A percentile compares a stretch with the other conserved stretches of the same genome.
Conservation (phyloP, 495 filamentous ascomycete genomes). For the Parathielavia hyrcaniae region DNA sequence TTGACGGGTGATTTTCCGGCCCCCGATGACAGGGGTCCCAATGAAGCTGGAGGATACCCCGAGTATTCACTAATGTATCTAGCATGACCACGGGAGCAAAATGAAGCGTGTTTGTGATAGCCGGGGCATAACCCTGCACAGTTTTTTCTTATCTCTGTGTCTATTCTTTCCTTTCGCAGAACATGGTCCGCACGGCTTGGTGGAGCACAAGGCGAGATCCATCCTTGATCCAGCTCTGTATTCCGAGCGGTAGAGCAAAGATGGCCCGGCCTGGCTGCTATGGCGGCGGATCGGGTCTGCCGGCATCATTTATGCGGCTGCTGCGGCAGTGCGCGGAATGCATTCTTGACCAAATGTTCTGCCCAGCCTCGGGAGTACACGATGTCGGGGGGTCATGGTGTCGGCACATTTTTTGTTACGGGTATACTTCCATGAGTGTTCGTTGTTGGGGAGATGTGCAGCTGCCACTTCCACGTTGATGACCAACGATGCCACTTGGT, state of each 20-base stretch:
- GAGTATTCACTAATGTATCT: conserved; percentile 10
- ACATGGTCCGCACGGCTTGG: conserved; percentile 48
- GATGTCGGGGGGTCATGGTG: conserved; percentile 22
- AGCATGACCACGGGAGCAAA: conserved; percentile 12
- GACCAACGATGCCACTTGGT: too few relatives aligned
- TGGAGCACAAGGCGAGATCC: conserved; percentile 60
- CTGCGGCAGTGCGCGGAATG: conserved; percentile 6
- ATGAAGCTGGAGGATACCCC: conserved; percentile 17
- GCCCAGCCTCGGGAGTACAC: conserved; percentile 8
- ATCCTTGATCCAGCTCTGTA: conserved; percentile 58
- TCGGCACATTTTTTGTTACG: conserved; percentile 24
- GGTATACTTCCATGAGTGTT: too few relatives aligned
- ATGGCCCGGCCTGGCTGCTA: background rate
- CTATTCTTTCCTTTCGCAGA: conserved; percentile 2
- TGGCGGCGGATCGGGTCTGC: conserved; percentile 6
- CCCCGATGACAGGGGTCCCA: background rate
- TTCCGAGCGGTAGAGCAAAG: conserved; percentile 54
- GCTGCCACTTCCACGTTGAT: too few relatives aligned
- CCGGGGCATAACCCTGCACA: conserved; percentile 1
- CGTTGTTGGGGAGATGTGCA: background rate
- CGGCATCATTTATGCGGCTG: conserved; percentile 9
- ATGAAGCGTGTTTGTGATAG: conserved; percentile 8
- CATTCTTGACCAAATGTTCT: conserved; percentile 25
- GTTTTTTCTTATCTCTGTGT: background rate
- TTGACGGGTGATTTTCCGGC: background rate